Evolutionary conservation across 2,329 filamentous ascomycete species (phyloP).

Genomic region (Fusarium stilboides): DNA sequence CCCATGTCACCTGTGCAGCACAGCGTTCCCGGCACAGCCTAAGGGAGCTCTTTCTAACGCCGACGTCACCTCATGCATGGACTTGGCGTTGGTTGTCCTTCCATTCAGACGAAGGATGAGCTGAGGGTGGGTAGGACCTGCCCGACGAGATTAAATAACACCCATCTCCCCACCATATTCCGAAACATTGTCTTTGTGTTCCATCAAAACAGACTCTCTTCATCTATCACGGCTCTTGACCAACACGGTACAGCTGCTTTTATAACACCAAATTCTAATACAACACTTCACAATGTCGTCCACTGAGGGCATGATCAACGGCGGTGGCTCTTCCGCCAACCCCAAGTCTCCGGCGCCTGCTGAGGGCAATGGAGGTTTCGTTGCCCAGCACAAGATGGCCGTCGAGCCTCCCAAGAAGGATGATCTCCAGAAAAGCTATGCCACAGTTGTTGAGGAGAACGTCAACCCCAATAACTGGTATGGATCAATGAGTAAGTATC

Average conservation of each 20-base stretch:
- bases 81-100: slow-evolving; percentile 27
- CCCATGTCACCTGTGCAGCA: slow-evolving; percentile 38
- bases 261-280: background rate
- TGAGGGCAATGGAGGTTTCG: slow-evolving; percentile 60
- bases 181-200: slow-evolving; percentile 19
- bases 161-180: slow-evolving; percentile 24
- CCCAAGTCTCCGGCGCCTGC: slow-evolving; percentile 49
- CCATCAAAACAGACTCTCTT: background rate
- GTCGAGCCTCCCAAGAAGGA: slow-evolving; percentile 86
- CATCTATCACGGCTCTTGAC: background rate
- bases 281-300: slow-evolving; percentile 35
- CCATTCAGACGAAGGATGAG: slow-evolving; percentile 17
- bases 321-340: slow-evolving; percentile 51
- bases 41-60: slow-evolving; percentile 23
- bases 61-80: slow-evolving; percentile 36
- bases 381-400: slow-evolving; percentile 69
- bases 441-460: slow-evolving; percentile 74
- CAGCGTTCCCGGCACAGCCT: slow-evolving; percentile 13
- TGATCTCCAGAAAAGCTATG: slow-evolving; percentile 89
- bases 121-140: slow-evolving; percentile 17
- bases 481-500: slow-evolving; percentile 81
- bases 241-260: background rate
- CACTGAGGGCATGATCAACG: slow-evolving; percentile 47
- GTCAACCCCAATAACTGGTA: slow-evolving; percentile 88
- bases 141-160: slow-evolving; percentile 38